Evolutionary conservation across 352 stramenopile species (phyloP), one percentile per base, ranked within the genome.

Genomic region (Phytophthora multivora): DNA sequence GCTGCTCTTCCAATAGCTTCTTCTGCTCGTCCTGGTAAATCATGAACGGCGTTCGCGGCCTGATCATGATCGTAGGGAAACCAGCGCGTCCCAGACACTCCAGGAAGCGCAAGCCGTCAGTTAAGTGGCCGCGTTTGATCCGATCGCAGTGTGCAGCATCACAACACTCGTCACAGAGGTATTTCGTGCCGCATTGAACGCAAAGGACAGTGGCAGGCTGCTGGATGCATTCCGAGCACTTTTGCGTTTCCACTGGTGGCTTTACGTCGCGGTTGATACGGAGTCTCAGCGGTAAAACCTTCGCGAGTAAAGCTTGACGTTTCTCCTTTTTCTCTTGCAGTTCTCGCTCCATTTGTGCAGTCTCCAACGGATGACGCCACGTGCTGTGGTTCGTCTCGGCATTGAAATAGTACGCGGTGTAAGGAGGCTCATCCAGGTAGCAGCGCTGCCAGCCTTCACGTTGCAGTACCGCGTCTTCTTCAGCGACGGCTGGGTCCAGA

Each of bases 381-480:
- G 76, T 84, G 30, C 72, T 87, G 16, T 78, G 59, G 52, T 77
- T 80, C 11, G 71, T 87, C 26, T 69, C 67, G 39, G 74, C 63
- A 38, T 88, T 90, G 76, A 77, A 90, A 41, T 84, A 90, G 63
- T 90, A 90, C 4, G 69, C 65, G 8, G 78, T 76, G 52, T 86
- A 90, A 8, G 80, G 80, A 16, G 80, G 78, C 42, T 86, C 73
- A 40, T 86, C 62, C 10, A 90, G 26, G 36, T 75, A 86, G 26
- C 64, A 83, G 2, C 66, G 63, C 41, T 87, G 79, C 80, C 80
- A 90, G 0, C 63, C 63, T 36, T 86, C 71, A n/a, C 72, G 67
- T n/a, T 67, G 36, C 15, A 87, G 48, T 6, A 51, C 55, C 9
- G 51, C 64, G 19, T 57, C 47, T 54, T 64, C 64, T 38, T 60